A percentile compares a stretch with the other conserved stretches of the same genome.
These are phyloP conservation scores for Bretziella fagacearum DNA, from an alignment of 2,329 filamentous ascomycete genomes.

Conservation along the genomic window DNA sequence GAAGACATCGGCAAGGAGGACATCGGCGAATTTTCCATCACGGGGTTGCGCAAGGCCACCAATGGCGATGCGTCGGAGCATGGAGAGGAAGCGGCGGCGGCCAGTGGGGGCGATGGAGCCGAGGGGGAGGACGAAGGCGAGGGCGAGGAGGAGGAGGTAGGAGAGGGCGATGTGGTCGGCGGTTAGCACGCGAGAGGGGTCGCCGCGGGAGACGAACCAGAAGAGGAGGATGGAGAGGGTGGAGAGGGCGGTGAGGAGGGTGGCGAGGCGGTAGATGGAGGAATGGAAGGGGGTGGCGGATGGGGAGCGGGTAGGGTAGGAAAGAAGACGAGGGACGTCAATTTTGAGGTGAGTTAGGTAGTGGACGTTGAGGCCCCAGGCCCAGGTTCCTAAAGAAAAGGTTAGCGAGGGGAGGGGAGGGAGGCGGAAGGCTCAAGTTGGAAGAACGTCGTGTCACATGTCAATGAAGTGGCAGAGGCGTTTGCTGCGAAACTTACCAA, in stretches of 20 bases:
- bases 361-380: slow-evolving; percentile 84
- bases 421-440: background rate
- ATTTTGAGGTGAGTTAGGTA: slow-evolving; percentile 66
- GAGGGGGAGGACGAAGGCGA: slow-evolving; percentile 57
- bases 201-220: slow-evolving; percentile 63
- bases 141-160: slow-evolving; percentile 56
- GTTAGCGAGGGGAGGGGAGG: slow-evolving; percentile 1
- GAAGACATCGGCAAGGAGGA: slow-evolving; percentile 80
- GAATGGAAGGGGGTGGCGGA: slow-evolving; percentile 59
- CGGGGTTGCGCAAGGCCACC: slow-evolving; percentile 74
- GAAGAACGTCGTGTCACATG: background rate
- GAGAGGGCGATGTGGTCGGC: slow-evolving; percentile 78
- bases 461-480: background rate
- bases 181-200: slow-evolving; percentile 49
- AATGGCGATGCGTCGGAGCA: slow-evolving; percentile 59
- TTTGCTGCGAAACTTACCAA: slow-evolving; percentile 49
- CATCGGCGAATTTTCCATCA: slow-evolving; percentile 88
- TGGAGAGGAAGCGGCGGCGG: slow-evolving; percentile 57
- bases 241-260: slow-evolving; percentile 56
- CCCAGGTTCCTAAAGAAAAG: slow-evolving; percentile 60
- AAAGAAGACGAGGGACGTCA: slow-evolving; percentile 71
- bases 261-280: slow-evolving; percentile 74
- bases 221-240: slow-evolving; percentile 58
- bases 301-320: slow-evolving; percentile 62
- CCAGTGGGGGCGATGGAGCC: slow-evolving; percentile 51